These are phyloP conservation scores for Psidium guajava DNA, from an alignment of 345 rosid genomes.

Conservation along the genomic window DNA sequence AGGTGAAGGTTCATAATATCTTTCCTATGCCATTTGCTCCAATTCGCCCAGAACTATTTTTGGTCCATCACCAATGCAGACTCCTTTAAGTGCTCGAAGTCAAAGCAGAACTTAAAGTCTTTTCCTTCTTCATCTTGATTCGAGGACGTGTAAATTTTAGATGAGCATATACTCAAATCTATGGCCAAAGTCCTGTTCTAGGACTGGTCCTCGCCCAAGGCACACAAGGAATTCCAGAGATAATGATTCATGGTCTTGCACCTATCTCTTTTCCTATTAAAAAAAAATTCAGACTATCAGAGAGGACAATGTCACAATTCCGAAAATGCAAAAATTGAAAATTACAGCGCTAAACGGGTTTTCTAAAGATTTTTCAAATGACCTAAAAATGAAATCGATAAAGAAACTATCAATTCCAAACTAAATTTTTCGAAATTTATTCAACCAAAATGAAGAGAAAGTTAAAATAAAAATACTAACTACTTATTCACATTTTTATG, in stretches of 20 bases:
- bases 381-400: too few species aligned
- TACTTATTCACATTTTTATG: too few species aligned
- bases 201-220: constrained; percentile 90
- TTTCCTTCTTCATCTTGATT: constrained; percentile 87
- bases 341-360: too few species aligned
- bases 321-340: too few species aligned
- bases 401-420: too few species aligned
- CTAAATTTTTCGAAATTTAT: too few species aligned
- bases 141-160: constrained; percentile 61
- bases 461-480: too few species aligned
- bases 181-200: constrained; percentile 78
- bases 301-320: too few species aligned
- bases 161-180: constrained; percentile 76
- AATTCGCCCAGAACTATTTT: constrained; percentile 73
- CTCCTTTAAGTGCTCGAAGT: constrained; percentile 88
- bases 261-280: constrained; percentile 89
- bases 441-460: too few species aligned
- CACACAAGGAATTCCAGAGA: constrained; percentile 93
- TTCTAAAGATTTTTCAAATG: too few species aligned
- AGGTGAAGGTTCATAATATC: constrained; percentile 41
- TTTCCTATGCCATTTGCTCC: constrained; percentile 71
- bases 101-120: constrained; percentile 88
- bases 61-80: constrained; percentile 82
- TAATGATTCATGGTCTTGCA: constrained; percentile 96
- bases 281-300: too few species aligned